Base-by-base conservation (phyloP, 176 grass and related monocot genomes). In the Oryza meridionalis region DNA sequence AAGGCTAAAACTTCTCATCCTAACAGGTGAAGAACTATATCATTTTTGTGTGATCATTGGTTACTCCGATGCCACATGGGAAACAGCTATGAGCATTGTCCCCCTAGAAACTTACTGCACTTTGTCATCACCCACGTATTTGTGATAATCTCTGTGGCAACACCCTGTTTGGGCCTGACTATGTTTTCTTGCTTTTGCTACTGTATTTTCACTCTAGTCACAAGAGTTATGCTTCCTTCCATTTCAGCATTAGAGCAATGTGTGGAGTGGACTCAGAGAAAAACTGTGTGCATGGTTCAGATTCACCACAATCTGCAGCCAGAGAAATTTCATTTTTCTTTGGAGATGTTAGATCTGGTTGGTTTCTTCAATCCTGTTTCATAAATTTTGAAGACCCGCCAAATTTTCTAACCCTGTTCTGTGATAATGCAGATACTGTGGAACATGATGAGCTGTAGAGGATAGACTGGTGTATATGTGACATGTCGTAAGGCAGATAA, bases 231-330 rank as follows among this genome's bases (percentile, higher is more conserved):
- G 2, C 45, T 80, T 83, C 77, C 21, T 35, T 59, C 26, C 26
- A 24, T 64, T 91, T 68, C 87, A 97, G 95, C 71, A 88, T 98
- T 84, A 98, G 95, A 91, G 92, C 92, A n/a, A 90, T 98, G 86
- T 98, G 91, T 17, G 91, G 92, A 5, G 17, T 90, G 62, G 89
- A 91, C 82, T 90, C 82, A 0, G 85, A 91, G 84, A 91, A 88
- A 66, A 98, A 98, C 73, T 98, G 96, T 53, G 96, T 98, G 22
- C 96, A 98, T 86, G 96, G 96, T 79, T 95, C 96, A 17, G 95
- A 98, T 90, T 98, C 96, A 62, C 80, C 3, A 7, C 64, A 88
- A 87, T 94, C 96, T 80, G 92, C 92, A 81, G 84, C 43, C 26
- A 79, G 85, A 82, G 92, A 98, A 82, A 98, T 98, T 85, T 90